Evolutionary conservation across 1,284 basidiomycete genomes (phyloP), one percentile per base, ranked within the genome.

Genomic region (Mrakiaceae sp.): DNA sequence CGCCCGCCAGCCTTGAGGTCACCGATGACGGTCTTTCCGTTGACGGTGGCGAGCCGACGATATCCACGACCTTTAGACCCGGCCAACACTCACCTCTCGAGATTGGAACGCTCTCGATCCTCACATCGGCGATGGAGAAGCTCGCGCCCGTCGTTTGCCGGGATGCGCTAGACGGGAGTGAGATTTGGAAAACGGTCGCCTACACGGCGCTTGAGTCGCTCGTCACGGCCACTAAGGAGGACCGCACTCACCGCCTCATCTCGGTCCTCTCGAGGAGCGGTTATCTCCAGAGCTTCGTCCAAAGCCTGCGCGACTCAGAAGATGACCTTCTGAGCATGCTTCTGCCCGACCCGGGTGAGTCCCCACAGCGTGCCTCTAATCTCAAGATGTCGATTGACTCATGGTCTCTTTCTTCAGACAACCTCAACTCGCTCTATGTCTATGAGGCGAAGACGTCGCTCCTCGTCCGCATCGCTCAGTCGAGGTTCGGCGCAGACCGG

Each of bases 181-280:
- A 97, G 73, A 89, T 98, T 0, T 97, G 94, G 93, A 90, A 93
- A 78, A 95, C 94, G 16, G 85, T 94, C 43, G 87, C 90, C 16
- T 95, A 93, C 73, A 88, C 90, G 77, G 79, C 90, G 5, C 79
- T 95, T 60, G 88, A 93, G 73, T 83, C 87, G 10, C 78, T 94
- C 9, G 80, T 86, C 48, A 69, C 70, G 59, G 75, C 89, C 1
- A 86, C 83, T 42, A 82, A 81, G 11, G 73, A 78, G 64, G 86
- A 89, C 70, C 84, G 82, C 72, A 82, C 82, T 27, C 80, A 84
- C 62, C 70, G 78, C 5, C 77, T 87, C 5, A 74, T 88, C 50
- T 74, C 79, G 3, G 79, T 86, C 0, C 77, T 98, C 43, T 81
- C 81, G 39, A 82, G 85, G 64, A 84, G 87, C 69, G 94, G 94